Conservation (phyloP, 176 grass and related monocot genomes). For the Oryza rufipogon region DNA sequence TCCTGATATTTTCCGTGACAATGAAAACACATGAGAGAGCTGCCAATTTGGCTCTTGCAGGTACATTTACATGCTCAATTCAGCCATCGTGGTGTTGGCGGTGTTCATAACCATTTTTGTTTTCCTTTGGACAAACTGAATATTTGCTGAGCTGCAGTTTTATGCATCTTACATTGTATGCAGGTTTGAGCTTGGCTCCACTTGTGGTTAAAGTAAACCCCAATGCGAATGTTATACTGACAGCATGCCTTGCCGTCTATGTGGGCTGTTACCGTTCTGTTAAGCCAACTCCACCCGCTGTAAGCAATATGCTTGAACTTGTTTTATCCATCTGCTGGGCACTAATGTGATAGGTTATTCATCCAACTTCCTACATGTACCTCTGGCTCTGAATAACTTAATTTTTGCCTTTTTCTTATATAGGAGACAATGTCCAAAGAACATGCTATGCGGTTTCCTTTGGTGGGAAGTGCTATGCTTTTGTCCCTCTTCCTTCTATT, state of each 20-base stretch:
- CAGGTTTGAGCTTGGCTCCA: conserved; percentile 83
- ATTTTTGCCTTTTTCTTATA: conserved; percentile 25
- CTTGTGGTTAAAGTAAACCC: conserved; percentile 83
- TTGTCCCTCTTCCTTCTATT: conserved; percentile 89
- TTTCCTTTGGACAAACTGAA: neutral
- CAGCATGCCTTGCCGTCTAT: conserved; percentile 92
- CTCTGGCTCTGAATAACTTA: neutral
- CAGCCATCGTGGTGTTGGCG: neutral
- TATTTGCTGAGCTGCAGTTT: neutral
- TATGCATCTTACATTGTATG: conserved; percentile 26
- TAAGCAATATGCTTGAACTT: conserved; percentile 45
- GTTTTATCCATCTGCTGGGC: conserved; percentile 9
- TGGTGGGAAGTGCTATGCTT: conserved; percentile 95
- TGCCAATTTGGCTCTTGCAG: conserved; percentile 78
- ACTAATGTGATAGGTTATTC: neutral
- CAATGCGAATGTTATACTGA: conserved; percentile 90
- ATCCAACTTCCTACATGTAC: neutral
- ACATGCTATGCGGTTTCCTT: conserved; percentile 94
- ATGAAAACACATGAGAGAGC: conserved; percentile 74
- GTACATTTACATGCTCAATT: conserved; percentile 40
- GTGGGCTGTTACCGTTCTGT: conserved; percentile 95
- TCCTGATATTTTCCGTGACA: neutral
- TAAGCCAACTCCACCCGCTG: conserved; percentile 77
- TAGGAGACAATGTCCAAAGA: conserved; percentile 98
- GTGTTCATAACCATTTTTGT: neutral